Evolutionary conservation across 2,329 filamentous ascomycete species (phyloP).

Genomic region (Fusarium phyllophilum): DNA sequence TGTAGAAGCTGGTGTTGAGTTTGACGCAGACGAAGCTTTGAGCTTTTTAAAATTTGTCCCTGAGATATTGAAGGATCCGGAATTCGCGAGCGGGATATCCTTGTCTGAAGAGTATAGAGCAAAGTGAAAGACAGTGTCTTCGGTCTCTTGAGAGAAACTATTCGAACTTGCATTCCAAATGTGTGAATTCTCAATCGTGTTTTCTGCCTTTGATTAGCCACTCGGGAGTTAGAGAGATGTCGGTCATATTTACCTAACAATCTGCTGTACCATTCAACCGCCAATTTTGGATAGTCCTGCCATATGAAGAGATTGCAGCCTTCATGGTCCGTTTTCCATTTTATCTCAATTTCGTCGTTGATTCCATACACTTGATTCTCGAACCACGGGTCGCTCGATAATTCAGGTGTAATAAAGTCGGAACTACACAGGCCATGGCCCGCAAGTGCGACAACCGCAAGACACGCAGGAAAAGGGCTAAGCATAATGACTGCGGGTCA

Average conservation of each 20-base stretch:
- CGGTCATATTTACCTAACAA: neutral
- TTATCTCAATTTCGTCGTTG: neutral
- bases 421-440: neutral
- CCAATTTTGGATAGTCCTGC: neutral
- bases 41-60: neutral
- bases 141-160: fast-evolving
- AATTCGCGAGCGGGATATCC: neutral
- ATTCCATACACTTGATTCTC: neutral
- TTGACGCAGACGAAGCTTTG: neutral
- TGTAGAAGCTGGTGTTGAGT: neutral
- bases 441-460: neutral
- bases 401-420: neutral
- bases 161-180: neutral
- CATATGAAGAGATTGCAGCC: slow-evolving; percentile 10
- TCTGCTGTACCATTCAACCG: neutral
- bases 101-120: neutral
- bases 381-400: fast-evolving
- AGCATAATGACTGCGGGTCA: fast-evolving
- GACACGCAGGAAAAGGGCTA: fast-evolving
- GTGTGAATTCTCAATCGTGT: neutral
- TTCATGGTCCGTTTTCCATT: neutral
- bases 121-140: slow-evolving; percentile 1
- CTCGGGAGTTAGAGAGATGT: fast-evolving
- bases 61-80: neutral
- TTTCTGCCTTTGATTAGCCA: neutral